These are phyloP conservation scores for Lentithecium fluviatile DNA, from an alignment of 495 filamentous ascomycete genomes.

Conservation along the genomic window DNA sequence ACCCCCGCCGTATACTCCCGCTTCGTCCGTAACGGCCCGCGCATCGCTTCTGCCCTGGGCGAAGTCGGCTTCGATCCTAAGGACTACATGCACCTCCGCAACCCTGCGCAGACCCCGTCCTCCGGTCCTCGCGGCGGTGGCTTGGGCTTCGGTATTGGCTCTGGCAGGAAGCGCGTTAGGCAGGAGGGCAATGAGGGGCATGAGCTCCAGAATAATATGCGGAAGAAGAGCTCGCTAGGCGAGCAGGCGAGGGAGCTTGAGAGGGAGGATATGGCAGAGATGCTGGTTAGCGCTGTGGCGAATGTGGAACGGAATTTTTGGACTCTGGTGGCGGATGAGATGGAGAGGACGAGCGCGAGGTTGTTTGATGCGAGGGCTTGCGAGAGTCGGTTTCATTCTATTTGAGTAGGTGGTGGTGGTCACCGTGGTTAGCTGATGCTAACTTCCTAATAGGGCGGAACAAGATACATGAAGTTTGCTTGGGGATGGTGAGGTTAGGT, in stretches of 20 bases:
- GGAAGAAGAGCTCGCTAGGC: slow-evolving; percentile 5
- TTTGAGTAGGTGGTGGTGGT: not conserved
- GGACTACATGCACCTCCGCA: slow-evolving; percentile 34
- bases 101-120: not conserved
- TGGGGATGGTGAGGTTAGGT: too few relatives aligned
- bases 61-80: slow-evolving; percentile 34
- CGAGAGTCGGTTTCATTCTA: not conserved
- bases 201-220: not conserved
- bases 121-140: not conserved
- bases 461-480: too few relatives aligned
- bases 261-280: slow-evolving; percentile 1
- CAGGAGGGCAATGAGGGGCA: not conserved
- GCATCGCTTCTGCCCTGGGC: slow-evolving; percentile 33
- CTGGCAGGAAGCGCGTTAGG: not conserved
- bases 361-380: slow-evolving; percentile 14
- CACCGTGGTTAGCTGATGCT: too few relatives aligned
- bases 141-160: not conserved
- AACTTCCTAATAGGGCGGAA: too few relatives aligned
- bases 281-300: slow-evolving; percentile 18
- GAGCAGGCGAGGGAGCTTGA: slow-evolving; percentile 15
- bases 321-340: slow-evolving; percentile 19
- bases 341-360: slow-evolving; percentile 20
- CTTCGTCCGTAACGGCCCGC: slow-evolving; percentile 39
- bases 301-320: slow-evolving; percentile 15
- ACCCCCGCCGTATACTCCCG: slow-evolving; percentile 38